Evolutionary conservation across 805 yeast genomes (phyloP), one percentile per base, ranked within the genome.

Genomic region (Clavispora phyllophila): DNA sequence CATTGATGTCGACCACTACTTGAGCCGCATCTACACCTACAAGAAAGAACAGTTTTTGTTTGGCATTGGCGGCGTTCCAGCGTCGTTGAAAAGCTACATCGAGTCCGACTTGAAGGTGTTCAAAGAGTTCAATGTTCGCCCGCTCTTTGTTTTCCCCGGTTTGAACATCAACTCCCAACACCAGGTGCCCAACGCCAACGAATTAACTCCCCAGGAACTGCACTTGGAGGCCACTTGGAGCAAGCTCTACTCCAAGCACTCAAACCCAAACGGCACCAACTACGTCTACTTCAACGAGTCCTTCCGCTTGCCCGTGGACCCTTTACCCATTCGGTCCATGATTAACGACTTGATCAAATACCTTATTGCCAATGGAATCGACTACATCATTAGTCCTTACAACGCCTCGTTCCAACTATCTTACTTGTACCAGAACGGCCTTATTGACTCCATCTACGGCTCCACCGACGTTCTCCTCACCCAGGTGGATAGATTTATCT

Each of bases 1-100:
- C 43, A 84, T 88, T 36, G 96, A 89, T 59, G 93, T 82, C 12
- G 85, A 79, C 50, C 89, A 87, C 57, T 89, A 87, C 55, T 62
- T 87, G 29, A 69, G 84, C 20, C 65, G 87, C 41, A 69, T 84
- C 34, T 62, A 84, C 46, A 69, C 82, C 5, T 69, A 69, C 50
- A 81, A 80, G 49, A 80, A 79, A 43, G 95, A 87, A 51, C 83
- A 82, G 38, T 77, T 76, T 46, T 61, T 81, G 32, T 84, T 82
- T 39, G 95, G 93, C 9, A 74, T 84, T 49, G 96, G 95, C 19
- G 96, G 95, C 0, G 75, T 82, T 43, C 95, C 96, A 1, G 60
- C 75, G 37, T 75, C 87, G 3, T 63, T 88, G 48, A 71, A 68
- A 43, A 65, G 66, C 45, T 71, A 72, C 51, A 64, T 87, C 37